Evolutionary conservation across 2,329 filamentous ascomycete genomes (phyloP), one percentile per base, ranked within the genome.

Genomic region (Chrysosporium keratinophilum): DNA sequence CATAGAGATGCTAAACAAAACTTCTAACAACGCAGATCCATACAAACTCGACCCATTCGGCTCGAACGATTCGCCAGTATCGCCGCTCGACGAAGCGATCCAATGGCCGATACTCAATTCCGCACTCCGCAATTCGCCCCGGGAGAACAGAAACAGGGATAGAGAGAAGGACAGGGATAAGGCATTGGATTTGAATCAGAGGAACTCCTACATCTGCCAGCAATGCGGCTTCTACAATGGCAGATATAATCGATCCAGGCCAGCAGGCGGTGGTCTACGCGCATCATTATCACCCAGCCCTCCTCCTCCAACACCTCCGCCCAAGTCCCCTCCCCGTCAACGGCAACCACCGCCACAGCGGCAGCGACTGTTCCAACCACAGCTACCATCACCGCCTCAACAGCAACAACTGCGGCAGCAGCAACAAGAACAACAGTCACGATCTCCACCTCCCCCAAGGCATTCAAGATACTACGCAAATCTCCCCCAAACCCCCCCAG

Each of bases 381-480:
- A 49, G 10, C 35, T 19, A 49, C 43, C 11, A 5, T 10, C 14
- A 5, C 20, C 31, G 28, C 39, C n/a, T 15, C 49, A 34, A 20
- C 23, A 6, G 17, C 31, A 35, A 15, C 39, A 44, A 15, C 9
- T 20, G 14, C 20, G n/a, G 12, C 14, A 50, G n/a, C 15, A 17
- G 11, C 49, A 28, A 49, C 17, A 49, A 40, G 35, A 2, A 43
- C 20, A 9, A 9, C 31, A 3, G 12, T 31, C 17, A 46, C 42
- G 19, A 12, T 20, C 43, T 28, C 43, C 20, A n/a, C 43, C 43
- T 6, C 44, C n/a, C 14, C 35, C 17, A 10, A 40, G 48, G n/a
- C 48, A 50, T 6, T 45, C 50, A 19, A 52, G 50, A 20, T 52
- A 40, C n/a, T 52, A 52, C 37, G 50, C 50, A 2, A 46, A 39